These are phyloP conservation scores for Boechera stricta DNA, from an alignment of 345 rosid genomes.

Conservation along the genomic window DNA sequence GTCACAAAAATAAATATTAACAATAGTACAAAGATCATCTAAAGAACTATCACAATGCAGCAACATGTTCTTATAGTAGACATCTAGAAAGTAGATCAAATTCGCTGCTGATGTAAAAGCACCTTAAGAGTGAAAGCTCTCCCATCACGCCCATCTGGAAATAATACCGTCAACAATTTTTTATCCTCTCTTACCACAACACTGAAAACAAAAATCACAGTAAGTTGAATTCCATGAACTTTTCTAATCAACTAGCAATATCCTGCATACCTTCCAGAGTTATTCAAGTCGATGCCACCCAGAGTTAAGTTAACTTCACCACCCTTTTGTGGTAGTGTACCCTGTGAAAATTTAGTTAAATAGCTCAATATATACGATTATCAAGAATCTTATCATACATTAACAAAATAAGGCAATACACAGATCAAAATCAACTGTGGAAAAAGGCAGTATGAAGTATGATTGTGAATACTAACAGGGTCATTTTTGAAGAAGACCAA, in stretches of 20 bases:
- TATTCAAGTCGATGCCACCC: slow-evolving; percentile 97
- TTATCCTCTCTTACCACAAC: slow-evolving; percentile 98
- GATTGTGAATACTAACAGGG: slow-evolving; percentile 71
- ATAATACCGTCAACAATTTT: slow-evolving; percentile 87
- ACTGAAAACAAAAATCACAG: slow-evolving; percentile 51
- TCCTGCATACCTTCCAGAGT: slow-evolving; percentile 82
- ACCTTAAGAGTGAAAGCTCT: slow-evolving; percentile 99
- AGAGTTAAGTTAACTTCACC: slow-evolving; percentile 95
- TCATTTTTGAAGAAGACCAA: slow-evolving; percentile 98
- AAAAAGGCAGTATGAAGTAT: not conserved
- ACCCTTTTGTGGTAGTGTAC: slow-evolving; percentile 87
- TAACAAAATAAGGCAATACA: not conserved
- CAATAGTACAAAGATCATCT: slow-evolving; percentile 6
- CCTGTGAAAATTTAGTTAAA: slow-evolving; percentile 52
- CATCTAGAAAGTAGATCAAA: slow-evolving; percentile 7
- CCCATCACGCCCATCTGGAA: slow-evolving; percentile 99
- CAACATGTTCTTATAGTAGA: slow-evolving; percentile 2
- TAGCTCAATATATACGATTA: slow-evolving; percentile 29
- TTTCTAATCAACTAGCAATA: not conserved
- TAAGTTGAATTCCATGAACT: slow-evolving; percentile 21
- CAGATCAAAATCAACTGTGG: slow-evolving; percentile 12
- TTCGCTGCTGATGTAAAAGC: slow-evolving; percentile 35
- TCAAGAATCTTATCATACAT: slow-evolving; percentile 19
- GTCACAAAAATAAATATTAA: slow-evolving; percentile 28
- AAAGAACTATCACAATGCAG: slow-evolving; percentile 13